Evolutionary conservation across 2,329 filamentous ascomycete species (phyloP).

Genomic region (Beauveria varroae): DNA sequence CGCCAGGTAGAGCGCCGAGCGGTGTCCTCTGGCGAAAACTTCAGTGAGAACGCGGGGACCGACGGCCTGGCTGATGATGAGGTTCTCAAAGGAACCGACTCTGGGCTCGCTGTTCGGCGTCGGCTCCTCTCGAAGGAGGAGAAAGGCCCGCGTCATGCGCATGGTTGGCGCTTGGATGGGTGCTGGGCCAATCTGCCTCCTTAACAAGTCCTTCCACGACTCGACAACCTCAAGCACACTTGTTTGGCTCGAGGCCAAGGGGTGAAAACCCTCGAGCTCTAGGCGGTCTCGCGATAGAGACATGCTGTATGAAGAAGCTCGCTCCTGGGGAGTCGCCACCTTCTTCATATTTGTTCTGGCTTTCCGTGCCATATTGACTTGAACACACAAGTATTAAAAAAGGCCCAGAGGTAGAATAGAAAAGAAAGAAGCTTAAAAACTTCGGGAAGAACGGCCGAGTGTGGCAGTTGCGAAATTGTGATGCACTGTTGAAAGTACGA

Average conservation of each 20-base stretch:
- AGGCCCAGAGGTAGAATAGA: too few species aligned
- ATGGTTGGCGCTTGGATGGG: not conserved
- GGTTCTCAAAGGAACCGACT: not conserved
- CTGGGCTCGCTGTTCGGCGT: too few species aligned
- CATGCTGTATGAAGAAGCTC: not conserved
- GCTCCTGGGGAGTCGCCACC: too few species aligned
- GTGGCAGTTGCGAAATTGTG: too few species aligned
- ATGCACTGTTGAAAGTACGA: too few species aligned
- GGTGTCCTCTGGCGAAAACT: slow-evolving; percentile 19
- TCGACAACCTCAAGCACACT: not conserved
- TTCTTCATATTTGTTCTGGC: too few species aligned
- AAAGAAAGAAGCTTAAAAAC: too few species aligned
- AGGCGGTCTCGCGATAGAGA: not conserved
- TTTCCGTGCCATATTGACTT: too few species aligned
- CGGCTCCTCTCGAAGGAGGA: not conserved
- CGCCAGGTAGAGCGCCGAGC: slow-evolving; percentile 17
- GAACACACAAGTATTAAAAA: too few species aligned
- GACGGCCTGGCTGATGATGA: slow-evolving; percentile 9
- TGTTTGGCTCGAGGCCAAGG: not conserved
- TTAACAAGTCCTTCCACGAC: not conserved
- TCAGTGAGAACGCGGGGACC: slow-evolving; percentile 14
- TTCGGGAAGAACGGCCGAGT: too few species aligned
- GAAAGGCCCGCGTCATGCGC: not conserved
- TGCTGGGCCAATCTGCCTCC: not conserved
- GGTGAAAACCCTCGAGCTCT: not conserved